Evolutionary conservation across 441 rosid species (phyloP).

Genomic region (Croton laevigatus): DNA sequence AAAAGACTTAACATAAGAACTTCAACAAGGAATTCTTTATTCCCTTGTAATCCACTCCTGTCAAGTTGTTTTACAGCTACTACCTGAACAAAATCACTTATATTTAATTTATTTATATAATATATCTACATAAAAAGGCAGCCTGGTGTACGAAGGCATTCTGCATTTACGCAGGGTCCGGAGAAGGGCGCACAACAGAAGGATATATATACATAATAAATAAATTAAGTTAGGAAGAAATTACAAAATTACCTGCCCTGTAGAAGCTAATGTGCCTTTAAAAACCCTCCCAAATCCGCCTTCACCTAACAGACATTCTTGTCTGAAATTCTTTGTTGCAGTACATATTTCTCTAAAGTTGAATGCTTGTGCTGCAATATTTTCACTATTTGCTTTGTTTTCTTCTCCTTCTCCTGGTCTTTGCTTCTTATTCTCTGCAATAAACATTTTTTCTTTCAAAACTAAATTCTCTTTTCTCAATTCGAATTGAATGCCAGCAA

Average conservation of each 20-base stretch:
- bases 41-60: slow-evolving; percentile 64
- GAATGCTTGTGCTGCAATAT: slow-evolving; percentile 42
- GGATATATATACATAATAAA: no score
- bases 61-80: slow-evolving; percentile 94
- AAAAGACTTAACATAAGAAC: slow-evolving; percentile 48
- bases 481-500: no score
- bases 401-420: slow-evolving; percentile 16
- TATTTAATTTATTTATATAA: neutral
- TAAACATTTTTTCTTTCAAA: neutral
- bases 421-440: slow-evolving; percentile 31
- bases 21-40: slow-evolving; percentile 66
- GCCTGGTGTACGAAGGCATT: no score
- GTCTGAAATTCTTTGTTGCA: slow-evolving; percentile 83
- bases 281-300: slow-evolving; percentile 82
- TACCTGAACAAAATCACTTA: slow-evolving; percentile 34
- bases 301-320: slow-evolving; percentile 76
- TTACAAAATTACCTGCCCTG: slow-evolving; percentile 60
- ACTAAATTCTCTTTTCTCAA: no score
- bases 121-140: no score
- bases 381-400: slow-evolving; percentile 16
- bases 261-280: slow-evolving; percentile 59
- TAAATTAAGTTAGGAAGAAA: no score
- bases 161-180: no score
- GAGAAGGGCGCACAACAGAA: no score
- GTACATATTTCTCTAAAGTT: slow-evolving; percentile 77